These are phyloP conservation scores for Talaromyces thailandensis DNA, from an alignment of 495 filamentous ascomycete species.

Conservation along the genomic window DNA sequence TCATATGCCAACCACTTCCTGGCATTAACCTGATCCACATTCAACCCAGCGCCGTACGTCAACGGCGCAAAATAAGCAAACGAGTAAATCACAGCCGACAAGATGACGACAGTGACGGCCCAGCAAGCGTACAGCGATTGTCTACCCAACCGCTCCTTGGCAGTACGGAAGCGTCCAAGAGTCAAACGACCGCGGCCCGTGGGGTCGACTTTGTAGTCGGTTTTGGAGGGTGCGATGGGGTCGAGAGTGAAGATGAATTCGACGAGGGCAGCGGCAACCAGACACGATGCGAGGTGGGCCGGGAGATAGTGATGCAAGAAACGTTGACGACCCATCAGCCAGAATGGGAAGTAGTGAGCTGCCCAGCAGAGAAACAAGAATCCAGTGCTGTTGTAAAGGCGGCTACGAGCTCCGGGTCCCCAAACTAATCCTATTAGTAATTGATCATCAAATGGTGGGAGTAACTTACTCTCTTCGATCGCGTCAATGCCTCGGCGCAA, in stretches of 20 bases:
- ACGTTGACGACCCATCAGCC: conserved; percentile 66
- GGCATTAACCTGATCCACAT: conserved; percentile 66
- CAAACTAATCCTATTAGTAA: conserved; percentile 22
- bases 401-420: conserved; percentile 72
- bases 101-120: conserved; percentile 63
- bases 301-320: conserved; percentile 75
- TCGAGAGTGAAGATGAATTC: conserved; percentile 95
- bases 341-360: conserved; percentile 68
- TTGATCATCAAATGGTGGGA: not conserved
- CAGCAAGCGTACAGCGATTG: conserved; percentile 71
- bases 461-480: conserved; percentile 74
- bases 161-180: conserved; percentile 47
- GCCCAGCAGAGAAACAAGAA: conserved; percentile 92
- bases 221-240: conserved; percentile 40
- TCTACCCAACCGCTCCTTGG: conserved; percentile 69
- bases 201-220: conserved; percentile 40
- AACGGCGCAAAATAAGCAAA: conserved; percentile 92
- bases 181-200: conserved; percentile 26
- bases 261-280: conserved; percentile 90
- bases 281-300: conserved; percentile 82
- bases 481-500: conserved; percentile 87
- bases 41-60: conserved; percentile 91
- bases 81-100: conserved; percentile 59
- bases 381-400: conserved; percentile 94
- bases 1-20: conserved; percentile 97